Conservation (phyloP, 2,329 filamentous ascomycete species). For the Cladobotryum mycophilum region DNA sequence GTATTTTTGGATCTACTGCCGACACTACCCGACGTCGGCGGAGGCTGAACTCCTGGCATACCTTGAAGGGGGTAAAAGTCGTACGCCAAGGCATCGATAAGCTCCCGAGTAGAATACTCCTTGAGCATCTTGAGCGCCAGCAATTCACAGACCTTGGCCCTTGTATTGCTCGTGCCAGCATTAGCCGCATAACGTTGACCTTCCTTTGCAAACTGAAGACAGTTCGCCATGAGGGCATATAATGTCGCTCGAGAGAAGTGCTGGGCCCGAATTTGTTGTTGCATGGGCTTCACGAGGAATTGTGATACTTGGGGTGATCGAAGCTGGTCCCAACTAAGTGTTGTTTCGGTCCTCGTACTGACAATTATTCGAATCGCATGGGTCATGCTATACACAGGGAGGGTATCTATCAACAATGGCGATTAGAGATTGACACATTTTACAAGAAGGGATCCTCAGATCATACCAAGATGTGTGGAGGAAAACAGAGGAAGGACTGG, state of each 20-base stretch:
- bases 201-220: slow-evolving; percentile 87
- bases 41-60: slow-evolving; percentile 45
- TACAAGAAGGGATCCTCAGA: background rate
- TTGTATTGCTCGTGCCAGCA: slow-evolving; percentile 73
- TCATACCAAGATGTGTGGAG: slow-evolving; percentile 64
- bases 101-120: slow-evolving; percentile 80
- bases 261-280: slow-evolving; percentile 74
- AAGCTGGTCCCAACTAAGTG: slow-evolving; percentile 88
- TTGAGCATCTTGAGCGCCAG: slow-evolving; percentile 83
- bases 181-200: slow-evolving; percentile 75
- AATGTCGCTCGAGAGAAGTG: slow-evolving; percentile 83
- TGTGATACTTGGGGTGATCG: slow-evolving; percentile 94
- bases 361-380: slow-evolving; percentile 85
- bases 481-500: slow-evolving; percentile 71
- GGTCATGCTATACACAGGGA: slow-evolving; percentile 85
- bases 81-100: slow-evolving; percentile 91
- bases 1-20: slow-evolving; percentile 38
- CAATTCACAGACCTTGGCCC: slow-evolving; percentile 84
- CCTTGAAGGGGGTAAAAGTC: slow-evolving; percentile 92
- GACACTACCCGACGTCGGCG: slow-evolving; percentile 26
- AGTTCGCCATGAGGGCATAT: slow-evolving; percentile 89
- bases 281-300: slow-evolving; percentile 92
- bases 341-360: slow-evolving; percentile 80
- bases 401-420: slow-evolving; percentile 52
- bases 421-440: background rate